Evolutionary conservation across 2,329 filamentous ascomycete genomes (phyloP), one percentile per base, ranked within the genome.

Genomic region (Ascochyta clinopodiicola): DNA sequence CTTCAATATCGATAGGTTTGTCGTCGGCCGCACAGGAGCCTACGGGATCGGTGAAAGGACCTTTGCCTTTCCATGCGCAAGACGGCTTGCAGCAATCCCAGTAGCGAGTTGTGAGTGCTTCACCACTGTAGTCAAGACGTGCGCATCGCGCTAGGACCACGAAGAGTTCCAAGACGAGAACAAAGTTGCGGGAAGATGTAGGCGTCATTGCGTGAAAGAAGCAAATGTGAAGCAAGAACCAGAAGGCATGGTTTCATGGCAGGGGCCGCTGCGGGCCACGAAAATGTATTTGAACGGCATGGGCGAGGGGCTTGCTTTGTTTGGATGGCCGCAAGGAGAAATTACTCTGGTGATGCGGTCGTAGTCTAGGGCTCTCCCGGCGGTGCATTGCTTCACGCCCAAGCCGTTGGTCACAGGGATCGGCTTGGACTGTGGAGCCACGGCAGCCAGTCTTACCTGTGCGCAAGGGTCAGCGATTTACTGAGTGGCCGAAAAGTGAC

Each of bases 61-160:
- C 84, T 71, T 88, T 88, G 49, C 74, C 80, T 12, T 78, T 70
- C 86, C 86, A 81, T 3, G 80, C 79, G 71, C 87, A 90, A 19
- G 85, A 87, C 22, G 86, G 83, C 79, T 91, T 90, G 78, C 87
- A 90, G 78, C 88, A 90, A 71, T 90, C 87, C 72, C 72, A 76
- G 59, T 69, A 75, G 10, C 73, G 71, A 37, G 71, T 74, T 12
- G 73, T 75, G 36, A 73, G 36, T 15, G 71, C 71, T 37, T 69
- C 64, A 31, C 73, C 71, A 36, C 63, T 67, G 49, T 69, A 63
- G 48, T 70, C 65, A 46, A 70, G 63, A 43, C 61, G 62, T 36
- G 61, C 56, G 43, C 64, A 45, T 38, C 65, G 44, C 8, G 62
- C 55, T 46, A 74, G 64, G 13, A 74, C 59, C 25, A 62, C 57